Base-by-base conservation (phyloP, 2,329 filamentous ascomycete species). In the Neonectria neomacrospora region DNA sequence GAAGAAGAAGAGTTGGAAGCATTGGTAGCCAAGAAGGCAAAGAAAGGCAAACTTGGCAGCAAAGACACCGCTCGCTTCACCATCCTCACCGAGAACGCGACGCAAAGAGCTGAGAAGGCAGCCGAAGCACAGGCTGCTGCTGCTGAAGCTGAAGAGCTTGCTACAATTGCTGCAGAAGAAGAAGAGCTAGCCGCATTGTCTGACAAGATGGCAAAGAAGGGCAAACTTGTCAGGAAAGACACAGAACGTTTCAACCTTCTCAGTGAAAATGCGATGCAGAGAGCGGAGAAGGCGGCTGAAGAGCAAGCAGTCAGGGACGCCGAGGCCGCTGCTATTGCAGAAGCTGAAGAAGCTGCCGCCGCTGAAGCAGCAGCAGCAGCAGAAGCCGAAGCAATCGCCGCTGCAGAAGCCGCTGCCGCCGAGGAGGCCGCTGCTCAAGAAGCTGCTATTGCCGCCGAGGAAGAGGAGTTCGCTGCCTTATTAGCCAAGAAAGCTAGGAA, bases 381-480 rank as follows among this genome's bases (percentile, higher is more conserved):
- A 60, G 78, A 75, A 4, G 77, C 79, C 44, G 80, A 82, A 67
- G 65, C 48, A 4, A 59, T 39, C 2, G 70, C 59, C 18, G 64
- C 66, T 10, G 56, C 68, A 12, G 69, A 73, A n/a, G 72, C 69
- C 18, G 75, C 71, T 28, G 71, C 69, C 20, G 64, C 61, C 34
- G 67, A 67, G 32, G 67, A 65, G 18, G 64, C 58, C n/a, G 69
- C 71, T 39, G 67, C 60, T 5, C 65, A 70, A 60, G 66, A 71
- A 42, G 69, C 71, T n/a, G 73, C 66, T 18, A 65, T 72, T 32
- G 67, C 64, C 2, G 61, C 50, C 8, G 71, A 82, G 63, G 80
- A 77, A 8, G 78, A 80, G 37, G 80, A 84, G 67, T 78, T 80
- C n/a, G 78, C 78, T 22, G 75, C 76, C 7, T 76, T 77, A 41